These are phyloP conservation scores for Phalaenopsis aphrodite DNA, from an alignment of 106 monocot species.

Conservation along the genomic window DNA sequence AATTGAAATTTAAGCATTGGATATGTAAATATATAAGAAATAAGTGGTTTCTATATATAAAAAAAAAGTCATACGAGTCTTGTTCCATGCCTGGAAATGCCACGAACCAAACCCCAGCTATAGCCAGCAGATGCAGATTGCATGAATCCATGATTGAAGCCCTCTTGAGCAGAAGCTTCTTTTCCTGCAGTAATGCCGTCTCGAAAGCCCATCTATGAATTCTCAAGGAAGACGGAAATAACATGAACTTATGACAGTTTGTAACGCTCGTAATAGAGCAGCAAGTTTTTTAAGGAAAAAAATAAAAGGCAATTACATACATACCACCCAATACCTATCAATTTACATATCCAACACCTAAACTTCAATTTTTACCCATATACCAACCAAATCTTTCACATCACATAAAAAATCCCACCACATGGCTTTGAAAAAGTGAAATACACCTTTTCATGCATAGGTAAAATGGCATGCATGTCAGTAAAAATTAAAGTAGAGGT, in stretches of 20 bases:
- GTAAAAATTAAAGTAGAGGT: too few relatives aligned
- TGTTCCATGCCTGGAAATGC: constrained; percentile 46
- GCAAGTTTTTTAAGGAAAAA: not conserved
- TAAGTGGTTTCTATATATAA: not conserved
- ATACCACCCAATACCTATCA: too few relatives aligned
- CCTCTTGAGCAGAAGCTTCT: constrained; percentile 77
- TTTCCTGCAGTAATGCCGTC: constrained; percentile 77
- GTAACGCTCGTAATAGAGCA: not conserved
- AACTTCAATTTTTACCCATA: too few relatives aligned
- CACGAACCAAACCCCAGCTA: constrained; percentile 68
- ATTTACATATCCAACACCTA: too few relatives aligned
- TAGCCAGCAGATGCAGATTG: constrained; percentile 55
- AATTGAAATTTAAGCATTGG: too few relatives aligned
- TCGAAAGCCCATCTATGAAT: constrained; percentile 63
- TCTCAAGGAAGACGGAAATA: constrained; percentile 16
- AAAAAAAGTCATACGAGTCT: not conserved
- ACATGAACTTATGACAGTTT: not conserved
- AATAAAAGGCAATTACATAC: not conserved
- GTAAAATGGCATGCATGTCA: too few relatives aligned
- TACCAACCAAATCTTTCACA: too few relatives aligned
- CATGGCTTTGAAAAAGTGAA: too few relatives aligned
- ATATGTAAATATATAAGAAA: too few relatives aligned
- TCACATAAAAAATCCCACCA: too few relatives aligned
- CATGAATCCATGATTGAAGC: constrained; percentile 72
- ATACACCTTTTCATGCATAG: too few relatives aligned